Percentiles rank a stretch among this genome's conserved stretches.
These are phyloP conservation scores for Starmerella roubikii DNA, from an alignment of 805 yeast genomes.

Conservation along the genomic window DNA sequence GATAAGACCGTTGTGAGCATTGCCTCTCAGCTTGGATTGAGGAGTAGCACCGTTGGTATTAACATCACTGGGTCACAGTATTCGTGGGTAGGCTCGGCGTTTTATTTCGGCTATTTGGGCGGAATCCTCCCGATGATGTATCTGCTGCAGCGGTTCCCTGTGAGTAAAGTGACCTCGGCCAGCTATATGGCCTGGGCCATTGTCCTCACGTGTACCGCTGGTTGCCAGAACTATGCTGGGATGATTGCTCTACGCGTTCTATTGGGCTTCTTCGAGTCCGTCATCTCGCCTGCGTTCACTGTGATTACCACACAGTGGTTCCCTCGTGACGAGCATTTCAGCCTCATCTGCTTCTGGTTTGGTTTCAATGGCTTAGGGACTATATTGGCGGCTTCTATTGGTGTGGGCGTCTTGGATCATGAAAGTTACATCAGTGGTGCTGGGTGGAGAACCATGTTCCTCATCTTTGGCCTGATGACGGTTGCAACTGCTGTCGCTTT, in stretches of 20 bases:
- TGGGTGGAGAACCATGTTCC: slow-evolving; percentile 51
- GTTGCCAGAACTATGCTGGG: slow-evolving; percentile 32
- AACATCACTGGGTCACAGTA: slow-evolving; percentile 8
- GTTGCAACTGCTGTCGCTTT: slow-evolving; percentile 37
- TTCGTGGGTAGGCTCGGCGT: slow-evolving; percentile 40
- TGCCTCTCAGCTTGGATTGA: background rate
- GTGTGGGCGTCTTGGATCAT: slow-evolving; percentile 17
- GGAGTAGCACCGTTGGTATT: background rate
- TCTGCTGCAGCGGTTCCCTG: slow-evolving; percentile 40
- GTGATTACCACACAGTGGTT: slow-evolving; percentile 48
- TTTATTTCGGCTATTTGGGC: slow-evolving; percentile 47
- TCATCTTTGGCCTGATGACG: slow-evolving; percentile 49
- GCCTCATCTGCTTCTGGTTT: slow-evolving; percentile 33
- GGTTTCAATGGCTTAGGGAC: slow-evolving; percentile 34
- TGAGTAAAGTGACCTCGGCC: slow-evolving; percentile 36
- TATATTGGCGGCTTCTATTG: slow-evolving; percentile 22
- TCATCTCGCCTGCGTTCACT: slow-evolving; percentile 45
- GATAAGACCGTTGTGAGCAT: slow-evolving; percentile 10
- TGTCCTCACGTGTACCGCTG: slow-evolving; percentile 37
- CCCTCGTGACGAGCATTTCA: slow-evolving; percentile 35
- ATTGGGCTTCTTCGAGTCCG: slow-evolving; percentile 39
- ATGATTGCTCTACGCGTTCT: slow-evolving; percentile 35
- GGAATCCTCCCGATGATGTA: slow-evolving; percentile 39
- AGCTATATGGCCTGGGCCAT: slow-evolving; percentile 48
- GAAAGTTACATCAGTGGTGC: slow-evolving; percentile 12